phyloP scores from a whole-genome alignment of 495 filamentous ascomycete genomes.

The Aspergillus heteromorphus region DNA sequence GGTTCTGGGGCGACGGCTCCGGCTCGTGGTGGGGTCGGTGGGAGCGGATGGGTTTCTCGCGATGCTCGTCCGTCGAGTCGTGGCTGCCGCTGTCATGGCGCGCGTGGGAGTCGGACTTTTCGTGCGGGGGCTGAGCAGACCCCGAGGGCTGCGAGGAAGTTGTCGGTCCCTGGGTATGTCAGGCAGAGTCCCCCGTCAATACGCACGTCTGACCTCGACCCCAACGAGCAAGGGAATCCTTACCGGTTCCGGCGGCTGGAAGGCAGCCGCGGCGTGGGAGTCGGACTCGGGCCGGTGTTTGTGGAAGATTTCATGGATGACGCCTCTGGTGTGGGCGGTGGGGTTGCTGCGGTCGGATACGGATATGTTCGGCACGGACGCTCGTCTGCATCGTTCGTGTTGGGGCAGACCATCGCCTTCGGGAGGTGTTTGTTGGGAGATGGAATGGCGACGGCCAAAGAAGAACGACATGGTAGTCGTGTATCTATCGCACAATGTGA shows the following conservation, averaged over 20 bases:
- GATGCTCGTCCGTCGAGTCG: background rate
- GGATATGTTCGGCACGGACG: constrained; percentile 8
- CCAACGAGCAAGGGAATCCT: background rate
- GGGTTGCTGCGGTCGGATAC: background rate
- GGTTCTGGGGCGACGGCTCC: background rate
- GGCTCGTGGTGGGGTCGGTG: background rate
- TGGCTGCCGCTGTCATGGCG: constrained; percentile 3
- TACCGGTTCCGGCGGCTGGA: background rate
- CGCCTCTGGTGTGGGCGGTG: constrained; percentile 6
- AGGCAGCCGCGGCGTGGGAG: background rate
- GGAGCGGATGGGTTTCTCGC: background rate
- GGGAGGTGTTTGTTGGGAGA: constrained; percentile 4
- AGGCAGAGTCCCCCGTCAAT: no score
- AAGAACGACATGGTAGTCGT: constrained; percentile 11
- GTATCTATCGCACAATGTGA: background rate
- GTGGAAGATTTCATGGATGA: constrained; percentile 29
- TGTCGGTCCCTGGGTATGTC: no score
- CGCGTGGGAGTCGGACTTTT: background rate
- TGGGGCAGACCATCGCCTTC: constrained; percentile 2
- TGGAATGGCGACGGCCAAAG: constrained; percentile 18
- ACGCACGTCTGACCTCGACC: no score
- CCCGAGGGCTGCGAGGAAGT: no score
- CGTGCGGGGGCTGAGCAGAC: background rate
- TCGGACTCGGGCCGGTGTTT: constrained; percentile 14
- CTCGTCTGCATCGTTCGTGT: constrained; percentile 1